These are phyloP conservation scores for Maudiozyma humilis DNA, from an alignment of 1,139 yeast species.

Conservation along the genomic window DNA sequence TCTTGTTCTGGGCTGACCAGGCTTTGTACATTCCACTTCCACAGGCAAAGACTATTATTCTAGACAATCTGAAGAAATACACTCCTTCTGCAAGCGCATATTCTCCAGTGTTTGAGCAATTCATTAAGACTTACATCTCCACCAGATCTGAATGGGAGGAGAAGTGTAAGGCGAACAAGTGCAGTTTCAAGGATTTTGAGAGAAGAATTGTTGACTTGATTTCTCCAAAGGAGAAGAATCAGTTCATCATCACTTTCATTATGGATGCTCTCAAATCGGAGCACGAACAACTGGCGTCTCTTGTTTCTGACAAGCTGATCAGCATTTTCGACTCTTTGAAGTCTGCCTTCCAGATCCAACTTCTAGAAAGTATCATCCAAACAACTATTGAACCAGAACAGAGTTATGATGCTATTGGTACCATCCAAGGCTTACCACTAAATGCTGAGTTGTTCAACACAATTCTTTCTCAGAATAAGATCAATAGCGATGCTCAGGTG, in stretches of 20 bases:
- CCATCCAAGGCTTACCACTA: constrained; percentile 43
- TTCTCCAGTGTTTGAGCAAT: constrained; percentile 34
- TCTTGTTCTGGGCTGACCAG: constrained; percentile 46
- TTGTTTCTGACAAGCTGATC: constrained; percentile 46
- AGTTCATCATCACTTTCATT: constrained; percentile 53
- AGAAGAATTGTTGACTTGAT: constrained; percentile 47
- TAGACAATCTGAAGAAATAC: constrained; percentile 24
- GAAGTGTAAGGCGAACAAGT: constrained; percentile 42
- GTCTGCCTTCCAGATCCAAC: constrained; percentile 46
- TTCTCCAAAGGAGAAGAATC: constrained; percentile 49
- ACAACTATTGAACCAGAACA: constrained; percentile 37
- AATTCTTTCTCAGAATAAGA: constrained; percentile 43
- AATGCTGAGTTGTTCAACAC: constrained; percentile 41
- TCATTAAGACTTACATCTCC: constrained; percentile 36
- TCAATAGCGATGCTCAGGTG: constrained; percentile 33
- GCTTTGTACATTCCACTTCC: constrained; percentile 40
- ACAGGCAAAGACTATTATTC: constrained; percentile 37
- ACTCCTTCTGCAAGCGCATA: constrained; percentile 28
- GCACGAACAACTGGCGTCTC: constrained; percentile 43
- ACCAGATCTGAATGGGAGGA: constrained; percentile 39
- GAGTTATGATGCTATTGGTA: constrained; percentile 47
- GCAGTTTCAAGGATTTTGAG: constrained; percentile 48
- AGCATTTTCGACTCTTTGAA: constrained; percentile 49
- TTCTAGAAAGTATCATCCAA: constrained; percentile 57
- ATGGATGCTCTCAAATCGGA: constrained; percentile 44